Base-by-base conservation (phyloP, 177 flowering plant species). In the Telopea speciosissima region DNA sequence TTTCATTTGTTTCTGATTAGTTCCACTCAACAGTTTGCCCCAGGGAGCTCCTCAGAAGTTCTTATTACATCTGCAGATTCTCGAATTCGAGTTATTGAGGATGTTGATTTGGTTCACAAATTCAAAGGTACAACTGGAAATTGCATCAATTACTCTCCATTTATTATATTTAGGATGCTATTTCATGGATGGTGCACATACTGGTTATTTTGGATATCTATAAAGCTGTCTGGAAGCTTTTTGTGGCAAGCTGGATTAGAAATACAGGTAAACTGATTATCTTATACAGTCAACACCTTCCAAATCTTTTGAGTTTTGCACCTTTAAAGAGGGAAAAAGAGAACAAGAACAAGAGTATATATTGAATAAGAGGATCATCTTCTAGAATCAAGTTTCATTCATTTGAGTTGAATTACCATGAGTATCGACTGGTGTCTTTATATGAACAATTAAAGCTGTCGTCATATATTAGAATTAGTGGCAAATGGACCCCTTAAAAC, bases 31-130 rank as follows among this genome's bases (percentile, higher is more conserved):
- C 91, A 96, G 99, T 96, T 93, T 86, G 85, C 86, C 12, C 98
- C 97, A 40, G 97, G 97, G 75, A 96, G 95, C 76, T 83, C 88
- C 68, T 84, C 98, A 67, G 98, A 96, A 85, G 97, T 91, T 75
- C 88, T 96, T 21, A 77, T 96, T 54, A 93, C 99, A 54, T 90
- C 98, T 62, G 96, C 98, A 64, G 99, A 96, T 87, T 96, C 98
- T 63, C 85, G 97, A 70, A 70, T 96, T 71, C 88, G 99, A 52
- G 93, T 96, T 67, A 76, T 96, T 78, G 91, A 93, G 74, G 90
- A 90, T 73, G 79, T 73, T 77, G 97, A 93, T 81, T 81, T 91
- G 68, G 83, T 89, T 73, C 95, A 93, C 83, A 96, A 93, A 75
- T 91, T 96, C 76, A 96, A 93, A 89, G 99, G 99, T 95, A 82